Conservation (phyloP, 2,329 filamentous ascomycete genomes). For the Calonectria naviculata region DNA sequence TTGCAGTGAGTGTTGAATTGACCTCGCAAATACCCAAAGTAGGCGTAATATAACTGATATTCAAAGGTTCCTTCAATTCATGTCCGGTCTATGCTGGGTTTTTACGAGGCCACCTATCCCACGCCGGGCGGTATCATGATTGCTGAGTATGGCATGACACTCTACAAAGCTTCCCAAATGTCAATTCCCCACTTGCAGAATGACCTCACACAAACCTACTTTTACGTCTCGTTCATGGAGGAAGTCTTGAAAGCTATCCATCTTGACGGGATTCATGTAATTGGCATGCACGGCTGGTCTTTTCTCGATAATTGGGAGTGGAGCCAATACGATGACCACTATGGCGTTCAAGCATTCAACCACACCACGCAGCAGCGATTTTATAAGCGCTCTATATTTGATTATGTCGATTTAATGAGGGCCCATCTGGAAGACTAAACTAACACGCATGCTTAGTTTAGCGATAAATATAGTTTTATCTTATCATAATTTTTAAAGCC, state of each 20-base stretch:
- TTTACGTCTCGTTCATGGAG: not conserved
- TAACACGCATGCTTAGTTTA: accelerated
- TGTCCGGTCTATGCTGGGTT: not conserved
- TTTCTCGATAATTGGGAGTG: slow-evolving; percentile 1
- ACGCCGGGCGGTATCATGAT: not conserved
- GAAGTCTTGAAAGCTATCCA: not conserved
- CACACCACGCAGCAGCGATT: not conserved
- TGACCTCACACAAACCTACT: not conserved
- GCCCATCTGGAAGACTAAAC: not conserved
- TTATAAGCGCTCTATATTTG: not conserved
- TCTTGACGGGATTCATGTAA: not conserved
- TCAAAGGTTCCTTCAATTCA: not conserved
- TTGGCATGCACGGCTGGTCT: not conserved
- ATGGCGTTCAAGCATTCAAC: not conserved
- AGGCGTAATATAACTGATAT: not conserved
- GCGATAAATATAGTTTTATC: too few relatives aligned
- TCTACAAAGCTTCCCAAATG: not conserved
- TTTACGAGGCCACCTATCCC: not conserved
- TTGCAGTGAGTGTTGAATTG: not conserved
- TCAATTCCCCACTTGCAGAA: not conserved
- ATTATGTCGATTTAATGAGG: not conserved
- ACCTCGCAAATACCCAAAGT: too few relatives aligned
- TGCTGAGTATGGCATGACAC: not conserved
- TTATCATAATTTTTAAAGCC: too few relatives aligned
- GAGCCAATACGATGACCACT: not conserved